Base-by-base conservation (phyloP, 139 green algal species). In the Volvox africanus region DNA sequence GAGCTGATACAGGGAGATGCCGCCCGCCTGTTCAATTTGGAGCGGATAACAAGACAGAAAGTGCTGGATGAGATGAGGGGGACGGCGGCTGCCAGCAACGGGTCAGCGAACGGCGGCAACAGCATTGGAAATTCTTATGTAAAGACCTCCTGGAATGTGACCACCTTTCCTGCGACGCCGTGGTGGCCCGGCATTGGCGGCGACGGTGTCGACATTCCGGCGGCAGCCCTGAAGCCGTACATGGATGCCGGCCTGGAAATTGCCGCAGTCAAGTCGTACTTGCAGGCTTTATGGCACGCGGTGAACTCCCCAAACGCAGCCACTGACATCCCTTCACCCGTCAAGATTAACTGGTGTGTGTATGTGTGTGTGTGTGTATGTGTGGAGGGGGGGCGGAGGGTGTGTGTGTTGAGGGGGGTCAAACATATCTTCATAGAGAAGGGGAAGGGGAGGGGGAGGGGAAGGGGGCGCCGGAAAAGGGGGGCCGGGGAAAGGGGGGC, bases 281-380 rank as follows among this genome's bases (percentile, higher is more conserved):
- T 80, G 16, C 67, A 44, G 12, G 83, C 83, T 2, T 28, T 80
- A 3, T 88, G 35, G 67, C 83, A 81, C 24, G 83, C 24, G 0
- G 14, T 68, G 5, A 71, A 88, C 68, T 78, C 65, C 0, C 83
- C 83, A 9, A 88, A 80, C 26, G 14, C 24, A 37, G 83, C 83
- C 1, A 14, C 83, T 16, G 65, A 69, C 22, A 6, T 80, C 2
- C 24, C 37, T 3, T 26, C 67, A 18, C 83, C 83, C 13, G 9
- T 18, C 0, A 65, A 50, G 67, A 77, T 77, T 2, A 87, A 87
- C 83, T 79, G 83, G 83, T 88, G 65, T 73, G 65, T 73, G 65
- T 73, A 12, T 28, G 21, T 28, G 24, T 73, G 65, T 73, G 65
- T 28, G 65, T 28, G 65, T 73, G 21, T 73, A 12, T 12, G 65